Conservation (phyloP, 768 basidiomycete genomes). For the Heimioporus sp. region DNA sequence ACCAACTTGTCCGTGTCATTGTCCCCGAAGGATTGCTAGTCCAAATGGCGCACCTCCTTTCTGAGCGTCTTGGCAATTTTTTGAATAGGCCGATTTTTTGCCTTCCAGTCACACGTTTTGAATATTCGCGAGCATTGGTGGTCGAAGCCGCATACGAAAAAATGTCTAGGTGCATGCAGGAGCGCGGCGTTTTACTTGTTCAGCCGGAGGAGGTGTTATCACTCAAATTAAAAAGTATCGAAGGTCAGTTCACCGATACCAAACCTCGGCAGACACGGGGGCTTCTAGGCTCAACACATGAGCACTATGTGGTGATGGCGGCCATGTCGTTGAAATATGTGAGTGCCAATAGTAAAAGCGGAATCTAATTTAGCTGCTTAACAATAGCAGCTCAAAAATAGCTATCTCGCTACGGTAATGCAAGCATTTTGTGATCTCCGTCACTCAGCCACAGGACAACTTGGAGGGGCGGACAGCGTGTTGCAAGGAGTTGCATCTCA, state of each 20-base stretch:
- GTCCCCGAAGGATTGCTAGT: not conserved
- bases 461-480: not conserved
- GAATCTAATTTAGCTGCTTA: too few species aligned
- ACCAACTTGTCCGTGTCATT: slow-evolving; percentile 27
- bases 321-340: too few species aligned
- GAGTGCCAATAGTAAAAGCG: too few species aligned
- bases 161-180: slow-evolving; percentile 31
- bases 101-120: slow-evolving; percentile 2
- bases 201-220: not conserved
- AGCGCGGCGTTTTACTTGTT: not conserved
- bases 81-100: not conserved
- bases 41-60: not conserved
- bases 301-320: not conserved
- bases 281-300: not conserved
- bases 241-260: slow-evolving; percentile 34
- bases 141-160: slow-evolving; percentile 21
- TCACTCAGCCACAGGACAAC: not conserved
- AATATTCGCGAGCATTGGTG: not conserved
- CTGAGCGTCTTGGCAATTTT: slow-evolving; percentile 39
- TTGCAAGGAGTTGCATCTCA: too few species aligned
- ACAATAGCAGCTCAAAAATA: too few species aligned
- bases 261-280: slow-evolving; percentile 18
- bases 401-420: too few species aligned
- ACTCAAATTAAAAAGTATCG: not conserved
- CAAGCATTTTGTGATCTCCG: too few species aligned